A percentile compares a stretch with the other conserved stretches of the same genome.
Conservation (phyloP, 257 asterid species). For the Gentiana dahurica region DNA sequence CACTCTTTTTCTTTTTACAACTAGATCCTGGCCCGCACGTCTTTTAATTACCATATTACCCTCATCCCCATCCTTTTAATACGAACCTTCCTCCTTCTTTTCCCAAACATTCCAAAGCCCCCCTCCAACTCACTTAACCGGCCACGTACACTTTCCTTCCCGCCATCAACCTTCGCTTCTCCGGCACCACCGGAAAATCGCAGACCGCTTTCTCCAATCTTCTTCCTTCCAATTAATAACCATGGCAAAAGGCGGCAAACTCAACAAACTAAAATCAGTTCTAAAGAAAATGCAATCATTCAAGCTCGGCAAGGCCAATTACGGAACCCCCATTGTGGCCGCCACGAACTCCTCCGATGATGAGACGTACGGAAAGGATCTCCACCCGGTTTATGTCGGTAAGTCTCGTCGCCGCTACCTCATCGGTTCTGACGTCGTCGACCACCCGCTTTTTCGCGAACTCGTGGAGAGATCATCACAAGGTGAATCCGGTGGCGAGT, state of each 20-base stretch:
- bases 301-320: conserved; percentile 50
- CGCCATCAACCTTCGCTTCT: background rate
- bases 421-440: conserved; percentile 60
- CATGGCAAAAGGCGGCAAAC: conserved; percentile 45
- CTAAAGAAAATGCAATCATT: conserved; percentile 93
- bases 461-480: conserved; percentile 38
- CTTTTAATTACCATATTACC: conserved; percentile 8
- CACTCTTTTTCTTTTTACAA: too few species aligned
- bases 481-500: conserved; percentile 16
- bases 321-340: conserved; percentile 24
- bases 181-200: too few species aligned
- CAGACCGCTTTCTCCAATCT: background rate
- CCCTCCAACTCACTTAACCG: conserved; percentile 16
- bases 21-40: too few species aligned
- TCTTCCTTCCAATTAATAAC: conserved; percentile 1
- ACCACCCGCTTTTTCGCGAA: conserved; percentile 81
- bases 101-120: conserved; percentile 9
- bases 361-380: conserved; percentile 29
- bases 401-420: conserved; percentile 87
- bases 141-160: background rate
- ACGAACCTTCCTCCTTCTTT: conserved; percentile 14
- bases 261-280: conserved; percentile 76
- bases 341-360: conserved; percentile 11
- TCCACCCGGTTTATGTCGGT: conserved; percentile 78
- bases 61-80: conserved; percentile 9